Evolutionary conservation across 2,329 filamentous ascomycete genomes (phyloP), one percentile per base, ranked within the genome.

Genomic region (Alternaria atra): DNA sequence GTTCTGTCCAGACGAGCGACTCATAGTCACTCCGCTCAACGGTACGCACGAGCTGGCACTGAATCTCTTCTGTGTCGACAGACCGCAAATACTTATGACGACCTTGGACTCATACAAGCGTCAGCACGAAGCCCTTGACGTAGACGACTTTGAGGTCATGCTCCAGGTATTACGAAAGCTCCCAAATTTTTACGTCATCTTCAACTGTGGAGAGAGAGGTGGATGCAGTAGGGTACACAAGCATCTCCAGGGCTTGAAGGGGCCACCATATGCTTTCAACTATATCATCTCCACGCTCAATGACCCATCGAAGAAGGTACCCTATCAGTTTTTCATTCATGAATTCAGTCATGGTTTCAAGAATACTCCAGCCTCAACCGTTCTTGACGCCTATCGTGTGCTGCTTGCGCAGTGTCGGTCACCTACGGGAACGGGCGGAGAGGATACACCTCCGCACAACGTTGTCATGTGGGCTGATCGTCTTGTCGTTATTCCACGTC

Each of bases 191-290:
- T 77, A 81, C 57, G 69, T 78, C 13, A 80, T 85, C 17, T 85
- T 80, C 72, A 85, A 85, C 64, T 83, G 84, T 67, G 78, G 79
- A 0, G 74, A 77, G 39, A 73, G 73, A 4, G 80, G 79, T 6
- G 83, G 83, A 1, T 83, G 82, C 54, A 84, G 81, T 53, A 68
- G 83, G 9, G 67, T 80, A 50, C 84, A 85, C 63, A 85, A 85
- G 69, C 83, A 85, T 71, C 60, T 85, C 60, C 84, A 85, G 62
- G 64, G 80, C 1, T 67, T 83, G 13, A 56, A 54, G 5, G 74
- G 74, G 2, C 73, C 73, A 6, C 80, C 80, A 0, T 71, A 66
- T 51, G 70, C 71, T 2, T 68, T 72, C 51, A 58, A 75, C 4
- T 30, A 65, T 10, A 75, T 80, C 61, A 55, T 53, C 3, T 25